Conservation (phyloP, 352 stramenopile species). For the Blastocystis sp. region DNA sequence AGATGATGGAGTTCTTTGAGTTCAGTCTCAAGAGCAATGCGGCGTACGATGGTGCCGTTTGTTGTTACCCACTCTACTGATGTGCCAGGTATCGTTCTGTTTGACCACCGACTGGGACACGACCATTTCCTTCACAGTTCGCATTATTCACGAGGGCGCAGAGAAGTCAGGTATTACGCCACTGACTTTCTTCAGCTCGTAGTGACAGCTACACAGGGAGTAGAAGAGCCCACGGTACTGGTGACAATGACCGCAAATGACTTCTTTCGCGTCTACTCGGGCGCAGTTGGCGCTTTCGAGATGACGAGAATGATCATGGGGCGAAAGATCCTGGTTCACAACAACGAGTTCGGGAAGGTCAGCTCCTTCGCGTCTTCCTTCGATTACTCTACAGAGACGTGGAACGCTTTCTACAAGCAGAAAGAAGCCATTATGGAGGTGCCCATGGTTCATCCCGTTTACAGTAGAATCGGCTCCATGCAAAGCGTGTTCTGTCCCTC, state of each 20-base stretch:
- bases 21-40: slow-evolving; percentile 45
- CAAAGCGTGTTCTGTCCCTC: background rate
- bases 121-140: slow-evolving; percentile 30
- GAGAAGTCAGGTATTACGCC: background rate
- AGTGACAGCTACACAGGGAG: slow-evolving; percentile 6
- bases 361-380: slow-evolving; percentile 56
- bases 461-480: background rate
- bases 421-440: background rate
- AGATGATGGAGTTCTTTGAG: slow-evolving; percentile 53
- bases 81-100: slow-evolving; percentile 32
- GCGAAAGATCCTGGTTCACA: background rate
- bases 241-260: slow-evolving; percentile 32
- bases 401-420: slow-evolving; percentile 24
- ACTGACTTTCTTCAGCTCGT: background rate
- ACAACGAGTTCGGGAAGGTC: slow-evolving; percentile 36
- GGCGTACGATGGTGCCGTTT: slow-evolving; percentile 18
- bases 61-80: background rate
- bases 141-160: background rate
- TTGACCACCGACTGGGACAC: background rate
- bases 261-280: slow-evolving; percentile 48
- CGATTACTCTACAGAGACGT: slow-evolving; percentile 35
- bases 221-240: slow-evolving; percentile 10
- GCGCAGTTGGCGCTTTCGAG: slow-evolving; percentile 12
- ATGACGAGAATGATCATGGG: slow-evolving; percentile 36
- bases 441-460: background rate